Evolutionary conservation across 2,329 filamentous ascomycete genomes (phyloP), one percentile per base, ranked within the genome.

Genomic region (Exophiala viscosa): DNA sequence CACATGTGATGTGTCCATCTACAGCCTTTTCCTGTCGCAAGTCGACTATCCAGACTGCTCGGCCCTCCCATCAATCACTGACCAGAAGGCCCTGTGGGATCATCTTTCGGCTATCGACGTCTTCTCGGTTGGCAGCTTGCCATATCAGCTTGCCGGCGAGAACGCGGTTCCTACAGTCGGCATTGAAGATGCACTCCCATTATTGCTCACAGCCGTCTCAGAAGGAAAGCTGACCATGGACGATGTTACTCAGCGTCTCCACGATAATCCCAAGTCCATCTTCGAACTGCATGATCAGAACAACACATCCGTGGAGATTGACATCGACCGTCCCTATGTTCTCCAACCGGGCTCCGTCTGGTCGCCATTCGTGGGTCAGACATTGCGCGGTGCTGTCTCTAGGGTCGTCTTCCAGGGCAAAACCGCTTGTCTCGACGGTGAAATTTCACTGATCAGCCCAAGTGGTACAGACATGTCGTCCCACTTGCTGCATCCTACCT

Each of bases 1-100:
- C 40, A 90, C 87, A 17, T 91, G 87, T 69, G 87, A 91, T 67
- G 87, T 91, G 39, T 86, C 84, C n/a, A 79, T 91, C 63, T 90
- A 88, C 74, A 82, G 85, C 14, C 76, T 91, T 38, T 91, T 90
- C 75, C 76, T 91, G 18, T 85, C 84, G 3, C 84, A 83, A 63
- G 75, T 82, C 44, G 85, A 90, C 63, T 88, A 79, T 69, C 85
- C 87, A 1, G 76, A 82, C 51, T 88, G 82, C 66, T 73, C 77
- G 55, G 80, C 82, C 62, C 75, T 91, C 48, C 87, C 87, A 9
- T 85, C 83, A 2, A 73, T 70, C 15, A 75, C 80, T 56, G 87
- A 90, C 63, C 87, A 91, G 70, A 75, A 79, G 52, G 85, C 85
- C 35, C 76, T 91, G 10, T 91, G 87, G 87, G 81, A 86, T 58